Evolutionary conservation across 164 flowering plant genomes (phyloP), one percentile per base, ranked within the genome.

Genomic region (Tetracentron sinense): DNA sequence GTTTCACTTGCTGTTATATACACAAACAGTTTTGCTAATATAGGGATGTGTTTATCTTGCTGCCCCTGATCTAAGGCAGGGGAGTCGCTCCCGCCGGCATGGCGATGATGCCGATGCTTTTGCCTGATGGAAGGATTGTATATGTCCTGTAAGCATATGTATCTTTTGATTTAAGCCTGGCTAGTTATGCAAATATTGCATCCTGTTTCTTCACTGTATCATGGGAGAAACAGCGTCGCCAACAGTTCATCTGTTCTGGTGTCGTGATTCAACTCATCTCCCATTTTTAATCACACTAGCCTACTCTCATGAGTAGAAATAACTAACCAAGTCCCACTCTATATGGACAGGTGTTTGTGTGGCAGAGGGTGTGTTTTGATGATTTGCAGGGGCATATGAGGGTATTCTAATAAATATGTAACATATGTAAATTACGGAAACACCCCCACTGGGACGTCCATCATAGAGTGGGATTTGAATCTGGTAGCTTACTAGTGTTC

Each of bases 111-210:
- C 97, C 97, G 22, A 86, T 88, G 89, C 81, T 88, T 59, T 70
- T 90, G 14, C 95, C 97, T 55, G 95, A 88, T 74, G 95, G 97
- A 62, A 75, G 90, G 61, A 78, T 88, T 58, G 97, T 91, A 75
- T 90, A 90, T 76, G 95, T 90, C 58, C 59, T 90, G 95, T 90
- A 78, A 90, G 97, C 71, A n/a, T n/a, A n/a, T n/a, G n/a, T n/a
- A n/a, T 38, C 8, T 38, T 38, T 38, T 38, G 44, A 12, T 38
- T 38, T 38, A 8, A 38, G 8, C 11, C 44, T 38, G 44, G 44
- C 44, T 38, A 38, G 44, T 38, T 38, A 38, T 8, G 14, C 8
- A 38, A 38, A n/a, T n/a, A n/a, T n/a, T 4, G 1, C 1, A 38
- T 3, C 1, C 1, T 38, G 8, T 38, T 16, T 38, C 44, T 38